Evolutionary conservation across 1,139 yeast species (phyloP).

Genomic region (Magnusiomyces magnusii): DNA sequence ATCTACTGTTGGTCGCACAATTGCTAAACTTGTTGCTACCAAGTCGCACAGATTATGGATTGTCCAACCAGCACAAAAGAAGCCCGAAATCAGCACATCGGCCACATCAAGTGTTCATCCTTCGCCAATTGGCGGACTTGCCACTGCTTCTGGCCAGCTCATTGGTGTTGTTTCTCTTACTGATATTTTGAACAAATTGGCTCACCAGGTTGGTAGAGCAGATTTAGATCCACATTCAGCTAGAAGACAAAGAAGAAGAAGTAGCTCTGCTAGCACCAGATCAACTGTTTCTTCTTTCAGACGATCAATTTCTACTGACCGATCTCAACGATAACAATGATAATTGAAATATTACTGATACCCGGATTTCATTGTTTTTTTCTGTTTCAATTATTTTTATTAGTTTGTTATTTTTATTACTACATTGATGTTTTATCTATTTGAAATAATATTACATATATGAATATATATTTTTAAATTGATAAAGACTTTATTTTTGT

Average conservation of each 20-base stretch:
- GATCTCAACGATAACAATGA: slow-evolving; percentile 8
- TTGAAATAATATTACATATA: too few relatives aligned
- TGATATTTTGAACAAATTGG: slow-evolving; percentile 75
- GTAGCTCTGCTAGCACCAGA: slow-evolving; percentile 38
- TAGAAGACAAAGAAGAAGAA: slow-evolving; percentile 71
- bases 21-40: slow-evolving; percentile 94
- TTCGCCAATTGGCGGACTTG: slow-evolving; percentile 16
- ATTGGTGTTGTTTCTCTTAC: slow-evolving; percentile 89
- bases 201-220: slow-evolving; percentile 58
- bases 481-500: too few relatives aligned
- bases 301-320: slow-evolving; percentile 16
- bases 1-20: slow-evolving; percentile 76
- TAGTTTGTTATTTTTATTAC: too few relatives aligned
- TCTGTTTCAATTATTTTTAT: too few relatives aligned
- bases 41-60: slow-evolving; percentile 92
- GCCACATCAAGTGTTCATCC: slow-evolving; percentile 19
- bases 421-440: too few relatives aligned
- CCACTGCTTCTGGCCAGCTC: slow-evolving; percentile 56
- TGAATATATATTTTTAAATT: too few relatives aligned
- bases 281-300: slow-evolving; percentile 23
- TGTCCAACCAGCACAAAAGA: slow-evolving; percentile 46
- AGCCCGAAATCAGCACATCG: slow-evolving; percentile 13
- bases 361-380: neutral
- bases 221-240: slow-evolving; percentile 76
- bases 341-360: neutral